Evolutionary conservation across 192 early-diverging fungal species (phyloP), one percentile per base, ranked within the genome.

Genomic region (Backusella tuberculispora): DNA sequence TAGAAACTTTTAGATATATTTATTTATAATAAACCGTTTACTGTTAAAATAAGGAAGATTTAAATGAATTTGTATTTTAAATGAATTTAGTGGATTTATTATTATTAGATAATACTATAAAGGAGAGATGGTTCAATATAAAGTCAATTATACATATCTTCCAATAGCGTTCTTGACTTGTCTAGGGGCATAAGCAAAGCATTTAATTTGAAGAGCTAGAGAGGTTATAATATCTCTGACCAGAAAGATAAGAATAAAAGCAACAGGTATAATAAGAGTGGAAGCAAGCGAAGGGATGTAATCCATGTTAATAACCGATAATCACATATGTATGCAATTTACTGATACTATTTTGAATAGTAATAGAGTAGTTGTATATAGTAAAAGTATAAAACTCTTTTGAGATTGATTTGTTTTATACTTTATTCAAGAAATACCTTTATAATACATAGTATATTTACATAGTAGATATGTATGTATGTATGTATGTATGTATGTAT

Each of bases 381-480:
- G n/a, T n/a, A n/a, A n/a, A n/a, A 50, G 48, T 50, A 50, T 50
- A n/a, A 50, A 50, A 21, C 48, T n/a, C n/a, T n/a, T n/a, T n/a
- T n/a, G n/a, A n/a, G n/a, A n/a, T n/a, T n/a, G n/a, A n/a, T n/a
- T 50, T 50, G 48, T 50, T 19, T 50, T 42, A 19, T 21, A 50
- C 48, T 50, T 50, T 50, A 17, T 50, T 50, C 48, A 50, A 50
- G 48, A 50, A 50, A 50, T 50, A 50, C 48, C 48, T 50, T 50
- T 50, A 19, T 50, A 17, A 19, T 19, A 50, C 19, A n/a, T n/a
- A n/a, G n/a, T n/a, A n/a, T n/a, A n/a, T n/a, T n/a, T n/a, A n/a
- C n/a, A n/a, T n/a, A n/a, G n/a, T n/a, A n/a, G n/a, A n/a, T n/a
- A n/a, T n/a, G n/a, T n/a, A n/a, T n/a, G n/a, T n/a, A n/a, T n/a